These are phyloP conservation scores for Blumeriella jaapii DNA, from an alignment of 2,329 filamentous ascomycete genomes.

Conservation along the genomic window DNA sequence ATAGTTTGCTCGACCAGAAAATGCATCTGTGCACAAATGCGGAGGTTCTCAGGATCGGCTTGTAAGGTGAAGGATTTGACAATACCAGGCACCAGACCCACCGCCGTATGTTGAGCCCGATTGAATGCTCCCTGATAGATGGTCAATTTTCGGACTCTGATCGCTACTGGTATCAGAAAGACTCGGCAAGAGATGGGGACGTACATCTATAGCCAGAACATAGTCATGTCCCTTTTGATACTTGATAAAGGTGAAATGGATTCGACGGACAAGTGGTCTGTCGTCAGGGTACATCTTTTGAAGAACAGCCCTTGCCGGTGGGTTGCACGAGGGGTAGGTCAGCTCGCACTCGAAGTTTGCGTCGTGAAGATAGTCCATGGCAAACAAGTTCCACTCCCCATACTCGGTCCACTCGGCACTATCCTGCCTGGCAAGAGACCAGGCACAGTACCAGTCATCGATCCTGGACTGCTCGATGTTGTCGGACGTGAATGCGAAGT, in stretches of 20 bases:
- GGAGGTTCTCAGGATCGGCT: background rate
- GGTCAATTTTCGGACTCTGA: too few relatives aligned
- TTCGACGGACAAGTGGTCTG: slow-evolving; percentile 4
- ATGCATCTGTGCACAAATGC: slow-evolving; percentile 2
- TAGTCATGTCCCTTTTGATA: slow-evolving; percentile 3
- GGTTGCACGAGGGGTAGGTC: slow-evolving; percentile 4
- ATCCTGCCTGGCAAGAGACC: slow-evolving; percentile 2
- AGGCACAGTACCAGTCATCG: slow-evolving; percentile 8
- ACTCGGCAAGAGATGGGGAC: too few relatives aligned
- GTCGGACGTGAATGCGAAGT: slow-evolving; percentile 4
- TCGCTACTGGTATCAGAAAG: too few relatives aligned
- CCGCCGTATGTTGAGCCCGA: background rate
- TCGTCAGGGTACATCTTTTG: slow-evolving; percentile 3
- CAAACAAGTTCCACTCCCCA: slow-evolving; percentile 9
- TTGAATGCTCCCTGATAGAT: slow-evolving; percentile 2
- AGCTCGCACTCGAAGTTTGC: slow-evolving; percentile 8
- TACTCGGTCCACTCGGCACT: slow-evolving; percentile 2
- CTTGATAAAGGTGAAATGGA: slow-evolving; percentile 7
- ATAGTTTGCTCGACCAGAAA: background rate
- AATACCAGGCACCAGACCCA: slow-evolving; percentile 5
- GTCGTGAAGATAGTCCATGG: slow-evolving; percentile 1
- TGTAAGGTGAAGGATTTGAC: slow-evolving; percentile 3
- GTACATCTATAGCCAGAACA: slow-evolving; percentile 4
- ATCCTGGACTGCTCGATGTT: slow-evolving; percentile 6
- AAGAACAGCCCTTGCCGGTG: slow-evolving; percentile 3